Base-by-base conservation (phyloP, 139 green algal genomes). In the Coelastrella sp. region DNA sequence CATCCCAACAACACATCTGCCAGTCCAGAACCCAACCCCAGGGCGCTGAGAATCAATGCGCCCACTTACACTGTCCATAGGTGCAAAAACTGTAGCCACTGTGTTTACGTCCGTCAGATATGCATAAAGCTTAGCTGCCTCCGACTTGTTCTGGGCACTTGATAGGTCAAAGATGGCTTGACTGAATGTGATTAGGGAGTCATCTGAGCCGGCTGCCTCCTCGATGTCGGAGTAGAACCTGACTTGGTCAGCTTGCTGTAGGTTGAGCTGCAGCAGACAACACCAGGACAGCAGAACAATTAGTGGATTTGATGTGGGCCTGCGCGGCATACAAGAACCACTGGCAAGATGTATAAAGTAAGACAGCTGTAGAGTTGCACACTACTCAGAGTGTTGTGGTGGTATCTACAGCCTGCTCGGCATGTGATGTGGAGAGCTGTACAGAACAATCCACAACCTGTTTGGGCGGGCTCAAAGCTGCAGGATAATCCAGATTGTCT, bases 21-120 rank as follows among this genome's bases (percentile, higher is more conserved):
- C 0, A 47, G 32, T 47, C 32, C 1, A 47, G 32, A 47, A 47
- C 32, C 32, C 32, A 47, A 47, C 32, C 32, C 1, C 32, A 47
- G 32, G 32, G 1, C 32, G 1, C 32, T 47, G 32, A 47, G 32
- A 16, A 14, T 14, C 64, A 71, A 11, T 71, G 64, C 13, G 68
- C 5, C 16, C 0, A 88, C 83, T 78, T 32, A 88, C 83, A 4
- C 80, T 66, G 20, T 88, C 83, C 19, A 59, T 22, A 4, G 83
- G 83, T 66, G 83, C 83, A 88, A 88, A 88, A 47, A 88, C 32
- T 7, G 83, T 88, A 19, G 83, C 83, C 6, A 88, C 83, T 65
- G 83, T 88, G 64, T 88, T 88, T 2, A 16, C 4, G 57, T 88
- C 22, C n/a, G 64, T 17, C 47, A 79, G 0, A 23, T 88, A 88